A percentile compares a stretch with the other conserved stretches of the same genome.
Evolutionary conservation across 2,329 filamentous ascomycete genomes (phyloP).

Genomic region (Nemania serpens): DNA sequence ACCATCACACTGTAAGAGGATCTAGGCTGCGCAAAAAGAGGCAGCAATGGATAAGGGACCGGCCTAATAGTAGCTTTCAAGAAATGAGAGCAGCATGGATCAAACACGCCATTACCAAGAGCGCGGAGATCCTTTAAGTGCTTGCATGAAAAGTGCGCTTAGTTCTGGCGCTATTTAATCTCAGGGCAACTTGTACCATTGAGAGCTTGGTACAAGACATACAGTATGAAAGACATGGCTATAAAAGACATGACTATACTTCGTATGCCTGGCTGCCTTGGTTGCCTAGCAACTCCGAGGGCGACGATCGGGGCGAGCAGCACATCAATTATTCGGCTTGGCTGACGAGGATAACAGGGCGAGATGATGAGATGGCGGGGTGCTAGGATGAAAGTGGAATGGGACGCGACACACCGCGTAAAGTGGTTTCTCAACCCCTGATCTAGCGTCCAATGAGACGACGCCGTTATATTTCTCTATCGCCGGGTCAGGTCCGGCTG

Average conservation of each 20-base stretch:
- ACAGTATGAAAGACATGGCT: constrained; percentile 36
- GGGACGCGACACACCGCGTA: constrained; percentile 45
- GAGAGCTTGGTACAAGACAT: not conserved
- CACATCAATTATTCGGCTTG: constrained; percentile 33
- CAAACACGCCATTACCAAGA: constrained; percentile 29
- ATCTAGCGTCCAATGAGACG: constrained; percentile 18
- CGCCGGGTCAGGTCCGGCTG: not conserved
- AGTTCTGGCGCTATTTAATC: constrained; percentile 31
- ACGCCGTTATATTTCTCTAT: constrained; percentile 14
- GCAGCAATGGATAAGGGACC: constrained; percentile 15
- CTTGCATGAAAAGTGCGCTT: constrained; percentile 42
- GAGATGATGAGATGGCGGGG: constrained; percentile 35
- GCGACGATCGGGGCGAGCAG: constrained; percentile 29
- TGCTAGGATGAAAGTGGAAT: constrained; percentile 39
- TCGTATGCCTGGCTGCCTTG: constrained; percentile 33
- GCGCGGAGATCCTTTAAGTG: constrained; percentile 40
- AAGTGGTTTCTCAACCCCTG: constrained; percentile 45
- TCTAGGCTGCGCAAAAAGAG: constrained; percentile 32
- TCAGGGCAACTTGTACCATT: constrained; percentile 26
- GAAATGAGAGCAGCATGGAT: constrained; percentile 27
- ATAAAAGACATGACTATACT: constrained; percentile 34
- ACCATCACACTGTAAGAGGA: constrained; percentile 27
- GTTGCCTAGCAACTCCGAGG: constrained; percentile 44
- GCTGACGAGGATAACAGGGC: constrained; percentile 31
- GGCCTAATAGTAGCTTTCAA: constrained; percentile 22